A percentile compares a stretch with the other conserved stretches of the same genome.
These are phyloP conservation scores for Ogataea neopini DNA, from an alignment of 805 yeast genomes.

Conservation along the genomic window DNA sequence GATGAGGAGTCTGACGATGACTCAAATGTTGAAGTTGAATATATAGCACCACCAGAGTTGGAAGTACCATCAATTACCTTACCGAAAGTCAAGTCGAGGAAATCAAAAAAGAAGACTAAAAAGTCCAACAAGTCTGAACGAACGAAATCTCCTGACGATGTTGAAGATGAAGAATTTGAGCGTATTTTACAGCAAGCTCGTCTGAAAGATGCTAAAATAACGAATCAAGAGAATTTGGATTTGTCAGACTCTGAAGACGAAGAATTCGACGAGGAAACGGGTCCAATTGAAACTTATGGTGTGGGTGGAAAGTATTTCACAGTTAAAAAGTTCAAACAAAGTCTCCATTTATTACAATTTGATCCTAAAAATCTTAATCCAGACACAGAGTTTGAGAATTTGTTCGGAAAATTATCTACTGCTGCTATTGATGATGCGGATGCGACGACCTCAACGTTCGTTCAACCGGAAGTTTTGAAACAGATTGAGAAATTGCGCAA, in stretches of 20 bases:
- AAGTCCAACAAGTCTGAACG: slow-evolving; percentile 12
- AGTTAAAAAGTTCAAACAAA: slow-evolving; percentile 40
- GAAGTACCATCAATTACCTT: slow-evolving; percentile 12
- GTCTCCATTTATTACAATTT: slow-evolving; percentile 45
- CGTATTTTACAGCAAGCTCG: slow-evolving; percentile 46
- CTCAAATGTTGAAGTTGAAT: no score
- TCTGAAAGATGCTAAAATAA: background rate
- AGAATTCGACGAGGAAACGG: slow-evolving; percentile 31
- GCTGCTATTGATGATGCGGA: slow-evolving; percentile 76
- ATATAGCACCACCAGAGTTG: no score
- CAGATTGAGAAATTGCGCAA: slow-evolving; percentile 60
- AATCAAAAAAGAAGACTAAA: slow-evolving; percentile 18
- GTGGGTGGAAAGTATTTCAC: slow-evolving; percentile 45
- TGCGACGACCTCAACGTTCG: slow-evolving; percentile 66
- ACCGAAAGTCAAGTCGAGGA: slow-evolving; percentile 1
- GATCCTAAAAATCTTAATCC: slow-evolving; percentile 63
- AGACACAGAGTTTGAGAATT: slow-evolving; percentile 66
- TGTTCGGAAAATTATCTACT: slow-evolving; percentile 70
- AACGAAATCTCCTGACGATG: slow-evolving; percentile 7
- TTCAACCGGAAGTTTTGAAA: slow-evolving; percentile 65
- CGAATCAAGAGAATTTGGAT: background rate
- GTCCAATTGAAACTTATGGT: slow-evolving; percentile 35
- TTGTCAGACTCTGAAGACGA: slow-evolving; percentile 8
- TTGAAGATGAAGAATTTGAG: slow-evolving; percentile 63
- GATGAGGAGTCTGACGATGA: slow-evolving; percentile 25